These are phyloP conservation scores for Salix dunnii DNA, from an alignment of 345 rosid species.

Conservation along the genomic window DNA sequence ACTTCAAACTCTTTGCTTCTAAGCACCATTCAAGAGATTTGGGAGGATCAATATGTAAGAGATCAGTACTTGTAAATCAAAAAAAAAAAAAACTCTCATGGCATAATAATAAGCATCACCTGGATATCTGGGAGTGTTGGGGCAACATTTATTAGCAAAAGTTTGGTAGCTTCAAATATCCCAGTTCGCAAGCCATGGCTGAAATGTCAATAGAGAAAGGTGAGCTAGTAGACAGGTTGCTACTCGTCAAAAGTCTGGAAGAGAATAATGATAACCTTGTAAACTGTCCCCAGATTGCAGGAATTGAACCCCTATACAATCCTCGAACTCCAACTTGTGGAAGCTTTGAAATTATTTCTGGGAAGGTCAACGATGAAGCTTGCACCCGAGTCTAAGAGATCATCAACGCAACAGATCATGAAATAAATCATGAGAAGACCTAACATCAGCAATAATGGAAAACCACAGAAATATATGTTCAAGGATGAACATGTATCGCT, in stretches of 20 bases:
- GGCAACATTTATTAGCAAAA: conserved; percentile 76
- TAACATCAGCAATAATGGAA: background rate
- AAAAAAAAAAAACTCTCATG: background rate
- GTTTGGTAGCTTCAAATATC: conserved; percentile 87
- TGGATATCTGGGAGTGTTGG: conserved; percentile 87
- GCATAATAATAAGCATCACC: conserved; percentile 38
- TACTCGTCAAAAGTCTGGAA: conserved; percentile 4
- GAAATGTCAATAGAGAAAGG: conserved; percentile 20
- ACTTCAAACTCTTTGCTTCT: background rate
- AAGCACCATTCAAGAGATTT: background rate
- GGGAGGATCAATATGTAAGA: background rate
- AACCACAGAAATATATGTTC: background rate
- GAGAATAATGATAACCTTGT: conserved; percentile 57
- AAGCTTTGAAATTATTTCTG: conserved; percentile 79
- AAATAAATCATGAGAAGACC: conserved; percentile 6
- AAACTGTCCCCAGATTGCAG: conserved; percentile 95
- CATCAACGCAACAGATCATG: conserved; percentile 15
- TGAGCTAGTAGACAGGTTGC: conserved; percentile 6
- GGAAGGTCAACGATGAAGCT: conserved; percentile 82
- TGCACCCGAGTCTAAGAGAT: conserved; percentile 81
- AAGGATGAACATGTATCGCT: background rate
- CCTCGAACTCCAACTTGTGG: conserved; percentile 87
- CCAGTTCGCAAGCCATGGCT: conserved; percentile 98
- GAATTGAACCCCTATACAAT: conserved; percentile 88
- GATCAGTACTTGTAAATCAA: background rate